These are phyloP conservation scores for Candida arabinofermentans DNA, from an alignment of 805 yeast species.

Conservation along the genomic window DNA sequence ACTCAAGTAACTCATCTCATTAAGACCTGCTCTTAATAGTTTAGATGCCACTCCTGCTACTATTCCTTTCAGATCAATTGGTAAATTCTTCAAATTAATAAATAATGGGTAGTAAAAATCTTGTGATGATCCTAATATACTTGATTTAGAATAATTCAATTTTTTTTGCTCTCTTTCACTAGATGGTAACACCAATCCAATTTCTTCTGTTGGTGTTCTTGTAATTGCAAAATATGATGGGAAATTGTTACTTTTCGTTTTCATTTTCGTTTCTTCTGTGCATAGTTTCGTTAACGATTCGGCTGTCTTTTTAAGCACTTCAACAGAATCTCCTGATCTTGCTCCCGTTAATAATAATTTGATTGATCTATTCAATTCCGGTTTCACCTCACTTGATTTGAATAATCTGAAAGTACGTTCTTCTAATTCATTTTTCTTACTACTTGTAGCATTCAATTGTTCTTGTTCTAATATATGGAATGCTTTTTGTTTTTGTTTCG, in stretches of 20 bases:
- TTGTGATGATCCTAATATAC: conserved; percentile 51
- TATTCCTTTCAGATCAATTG: conserved; percentile 60
- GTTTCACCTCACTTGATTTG: conserved; percentile 36
- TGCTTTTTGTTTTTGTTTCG: conserved; percentile 39
- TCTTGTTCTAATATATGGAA: conserved; percentile 39
- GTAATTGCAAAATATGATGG: conserved; percentile 50
- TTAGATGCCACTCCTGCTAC: conserved; percentile 61
- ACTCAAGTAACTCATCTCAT: conserved; percentile 55
- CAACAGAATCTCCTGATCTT: conserved; percentile 42
- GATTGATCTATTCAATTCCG: conserved; percentile 37
- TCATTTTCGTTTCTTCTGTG: conserved; percentile 9
- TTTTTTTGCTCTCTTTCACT: conserved; percentile 31
- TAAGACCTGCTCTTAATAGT: conserved; percentile 32
- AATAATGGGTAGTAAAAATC: conserved; percentile 55
- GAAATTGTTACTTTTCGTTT: conserved; percentile 14
- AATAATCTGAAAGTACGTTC: conserved; percentile 35
- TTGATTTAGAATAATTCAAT: conserved; percentile 37
- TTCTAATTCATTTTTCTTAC: conserved; percentile 24
- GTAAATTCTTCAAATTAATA: conserved; percentile 49
- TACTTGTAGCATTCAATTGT: neutral
- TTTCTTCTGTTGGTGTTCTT: conserved; percentile 46
- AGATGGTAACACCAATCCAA: conserved; percentile 45
- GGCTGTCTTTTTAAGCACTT: conserved; percentile 41
- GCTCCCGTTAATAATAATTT: conserved; percentile 56
- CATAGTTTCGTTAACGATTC: conserved; percentile 27